Percentiles rank a stretch among this genome's conserved stretches.
These are phyloP conservation scores for Schwanniomyces pseudopolymorphus DNA, from an alignment of 805 yeast species.

Conservation along the genomic window DNA sequence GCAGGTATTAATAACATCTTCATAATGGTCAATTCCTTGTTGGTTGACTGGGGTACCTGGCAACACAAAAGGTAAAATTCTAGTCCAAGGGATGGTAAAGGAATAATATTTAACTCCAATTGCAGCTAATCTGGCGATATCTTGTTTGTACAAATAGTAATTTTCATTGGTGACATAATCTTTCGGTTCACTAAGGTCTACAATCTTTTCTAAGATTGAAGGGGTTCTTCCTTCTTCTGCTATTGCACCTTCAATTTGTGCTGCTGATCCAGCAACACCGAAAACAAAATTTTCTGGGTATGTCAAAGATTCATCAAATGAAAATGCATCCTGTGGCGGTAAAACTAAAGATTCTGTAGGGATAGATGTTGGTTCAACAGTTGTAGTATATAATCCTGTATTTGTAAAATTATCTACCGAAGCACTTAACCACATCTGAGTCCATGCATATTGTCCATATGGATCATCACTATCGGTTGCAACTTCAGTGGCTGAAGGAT, in stretches of 20 bases:
- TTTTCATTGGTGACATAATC: conserved; percentile 27
- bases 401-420: conserved; percentile 12
- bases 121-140: conserved; percentile 27
- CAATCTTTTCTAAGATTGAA: conserved; percentile 23
- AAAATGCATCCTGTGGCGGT: conserved; percentile 17
- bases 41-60: conserved; percentile 29
- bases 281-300: conserved; percentile 16
- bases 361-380: conserved; percentile 16
- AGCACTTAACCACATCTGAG: conserved; percentile 14
- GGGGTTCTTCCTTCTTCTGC: conserved; percentile 33
- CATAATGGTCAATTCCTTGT: conserved; percentile 24
- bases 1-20: conserved; percentile 19
- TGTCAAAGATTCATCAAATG: conserved; percentile 11
- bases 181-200: conserved; percentile 12
- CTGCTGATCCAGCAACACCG: conserved; percentile 34
- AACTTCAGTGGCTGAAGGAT: conserved; percentile 9
- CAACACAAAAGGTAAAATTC: conserved; percentile 29
- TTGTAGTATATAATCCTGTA: conserved; percentile 12
- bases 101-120: conserved; percentile 31
- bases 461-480: conserved; percentile 18
- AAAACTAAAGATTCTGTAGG: conserved; percentile 12
- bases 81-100: conserved; percentile 33
- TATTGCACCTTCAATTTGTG: conserved; percentile 37
- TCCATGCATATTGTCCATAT: conserved; percentile 21
- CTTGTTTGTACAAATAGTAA: conserved; percentile 32